Conservation (phyloP, 495 filamentous ascomycete species). For the Ascobolus immersus region DNA sequence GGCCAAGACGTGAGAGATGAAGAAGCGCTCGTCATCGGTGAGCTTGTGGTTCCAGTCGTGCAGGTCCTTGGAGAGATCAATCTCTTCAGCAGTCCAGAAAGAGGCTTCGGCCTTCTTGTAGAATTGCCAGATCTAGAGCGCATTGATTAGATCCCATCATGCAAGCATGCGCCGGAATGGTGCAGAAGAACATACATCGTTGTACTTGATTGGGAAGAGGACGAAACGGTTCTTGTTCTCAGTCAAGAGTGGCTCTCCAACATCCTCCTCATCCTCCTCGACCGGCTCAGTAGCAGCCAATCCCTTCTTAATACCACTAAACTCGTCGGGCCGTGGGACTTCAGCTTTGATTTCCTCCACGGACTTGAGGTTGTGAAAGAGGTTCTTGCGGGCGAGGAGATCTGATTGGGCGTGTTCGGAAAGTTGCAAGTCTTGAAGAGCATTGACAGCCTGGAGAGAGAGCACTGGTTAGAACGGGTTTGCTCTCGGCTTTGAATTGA, state of each 20-base stretch:
- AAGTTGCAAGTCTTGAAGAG: constrained; percentile 74
- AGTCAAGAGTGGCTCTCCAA: constrained; percentile 76
- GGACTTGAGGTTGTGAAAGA: constrained; percentile 34
- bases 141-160: constrained; percentile 3
- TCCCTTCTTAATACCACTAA: constrained; percentile 23
- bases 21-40: constrained; percentile 92
- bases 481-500: constrained; percentile 1
- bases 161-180: constrained; percentile 21
- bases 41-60: constrained; percentile 97
- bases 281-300: constrained; percentile 22
- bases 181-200: constrained; percentile 56
- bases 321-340: constrained; percentile 18
- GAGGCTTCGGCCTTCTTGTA: constrained; percentile 99
- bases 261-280: constrained; percentile 38
- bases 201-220: constrained; percentile 96
- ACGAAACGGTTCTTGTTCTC: constrained; percentile 96
- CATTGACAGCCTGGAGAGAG: constrained; percentile 44
- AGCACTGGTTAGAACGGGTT: constrained; percentile 18
- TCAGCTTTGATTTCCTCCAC: too few relatives aligned
- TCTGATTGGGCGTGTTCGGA: constrained; percentile 21
- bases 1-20: constrained; percentile 91
- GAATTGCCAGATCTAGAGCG: constrained; percentile 88
- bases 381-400: constrained; percentile 60
- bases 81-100: constrained; percentile 99
- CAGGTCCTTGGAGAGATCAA: constrained; percentile 93